Evolutionary conservation across 1,139 yeast species (phyloP).

Genomic region (Kluyveromyces sp.): DNA sequence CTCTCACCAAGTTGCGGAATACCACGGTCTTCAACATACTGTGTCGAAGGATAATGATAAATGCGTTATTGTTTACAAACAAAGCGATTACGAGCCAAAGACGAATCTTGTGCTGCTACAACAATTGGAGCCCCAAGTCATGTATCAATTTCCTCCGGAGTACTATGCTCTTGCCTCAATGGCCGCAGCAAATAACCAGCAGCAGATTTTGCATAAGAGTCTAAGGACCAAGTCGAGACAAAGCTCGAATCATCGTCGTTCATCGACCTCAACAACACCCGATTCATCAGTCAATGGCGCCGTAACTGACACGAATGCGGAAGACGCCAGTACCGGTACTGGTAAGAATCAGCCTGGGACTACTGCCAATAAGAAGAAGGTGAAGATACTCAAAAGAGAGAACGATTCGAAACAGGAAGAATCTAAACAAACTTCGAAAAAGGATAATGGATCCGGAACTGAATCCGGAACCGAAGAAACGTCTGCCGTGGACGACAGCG

Average conservation of each 20-base stretch:
- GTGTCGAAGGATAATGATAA: constrained; percentile 38
- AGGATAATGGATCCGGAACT: background rate
- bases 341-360: background rate
- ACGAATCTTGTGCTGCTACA: constrained; percentile 14
- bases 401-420: background rate
- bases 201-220: constrained; percentile 1
- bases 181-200: constrained; percentile 6
- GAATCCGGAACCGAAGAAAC: background rate
- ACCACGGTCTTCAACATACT: constrained; percentile 50
- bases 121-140: constrained; percentile 13
- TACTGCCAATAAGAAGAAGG: constrained; percentile 2
- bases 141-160: constrained; percentile 5
- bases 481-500: background rate
- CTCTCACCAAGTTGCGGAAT: constrained; percentile 63
- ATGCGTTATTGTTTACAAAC: constrained; percentile 36
- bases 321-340: background rate
- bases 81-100: constrained; percentile 15
- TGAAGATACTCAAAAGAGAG: constrained; percentile 7
- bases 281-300: background rate
- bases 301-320: background rate
- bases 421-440: background rate
- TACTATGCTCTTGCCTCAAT: constrained; percentile 7
- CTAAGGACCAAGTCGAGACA: background rate
- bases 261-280: background rate
- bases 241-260: background rate